Percentiles rank a stretch among this genome's conserved stretches.
phyloP scores from a whole-genome alignment of 1,139 yeast genomes.

The Hansenula lynferdii region DNA sequence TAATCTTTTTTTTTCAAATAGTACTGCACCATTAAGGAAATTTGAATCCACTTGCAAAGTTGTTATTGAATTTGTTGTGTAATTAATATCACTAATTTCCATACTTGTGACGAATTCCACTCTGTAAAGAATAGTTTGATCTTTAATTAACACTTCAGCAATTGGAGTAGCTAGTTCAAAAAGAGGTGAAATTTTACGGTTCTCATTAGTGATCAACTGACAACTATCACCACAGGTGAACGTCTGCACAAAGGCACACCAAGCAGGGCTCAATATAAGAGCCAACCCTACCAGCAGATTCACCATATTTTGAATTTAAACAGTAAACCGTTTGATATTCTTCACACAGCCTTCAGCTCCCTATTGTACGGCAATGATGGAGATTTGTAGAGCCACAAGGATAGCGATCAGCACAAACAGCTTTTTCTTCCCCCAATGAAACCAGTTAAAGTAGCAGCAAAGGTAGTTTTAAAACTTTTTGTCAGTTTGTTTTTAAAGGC shows the following conservation, averaged over 20 bases:
- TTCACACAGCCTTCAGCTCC: too few relatives aligned
- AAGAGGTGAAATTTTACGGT: background rate
- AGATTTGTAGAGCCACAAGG: too few relatives aligned
- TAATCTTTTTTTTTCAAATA: constrained; percentile 37
- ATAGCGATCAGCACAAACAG: too few relatives aligned
- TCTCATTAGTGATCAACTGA: background rate
- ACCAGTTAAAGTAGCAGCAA: too few relatives aligned
- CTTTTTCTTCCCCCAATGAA: too few relatives aligned
- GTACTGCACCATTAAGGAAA: constrained; percentile 37
- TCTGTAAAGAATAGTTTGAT: constrained; percentile 5
- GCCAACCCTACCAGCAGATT: too few relatives aligned
- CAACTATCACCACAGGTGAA: background rate
- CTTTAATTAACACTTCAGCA: constrained; percentile 4
- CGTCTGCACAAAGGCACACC: background rate
- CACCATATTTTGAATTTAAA: too few relatives aligned
- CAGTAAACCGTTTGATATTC: too few relatives aligned
- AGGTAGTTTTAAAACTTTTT: too few relatives aligned
- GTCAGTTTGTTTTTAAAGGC: too few relatives aligned
- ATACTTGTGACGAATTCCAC: constrained; percentile 7
- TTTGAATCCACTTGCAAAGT: constrained; percentile 41
- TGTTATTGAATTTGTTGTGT: constrained; percentile 40
- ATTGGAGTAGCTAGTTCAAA: background rate
- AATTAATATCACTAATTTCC: constrained; percentile 35
- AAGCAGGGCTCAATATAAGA: too few relatives aligned
- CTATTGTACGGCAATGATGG: too few relatives aligned